Evolutionary conservation across 2,329 filamentous ascomycete genomes (phyloP), one percentile per base, ranked within the genome.

Genomic region (Colletotrichum siamense): DNA sequence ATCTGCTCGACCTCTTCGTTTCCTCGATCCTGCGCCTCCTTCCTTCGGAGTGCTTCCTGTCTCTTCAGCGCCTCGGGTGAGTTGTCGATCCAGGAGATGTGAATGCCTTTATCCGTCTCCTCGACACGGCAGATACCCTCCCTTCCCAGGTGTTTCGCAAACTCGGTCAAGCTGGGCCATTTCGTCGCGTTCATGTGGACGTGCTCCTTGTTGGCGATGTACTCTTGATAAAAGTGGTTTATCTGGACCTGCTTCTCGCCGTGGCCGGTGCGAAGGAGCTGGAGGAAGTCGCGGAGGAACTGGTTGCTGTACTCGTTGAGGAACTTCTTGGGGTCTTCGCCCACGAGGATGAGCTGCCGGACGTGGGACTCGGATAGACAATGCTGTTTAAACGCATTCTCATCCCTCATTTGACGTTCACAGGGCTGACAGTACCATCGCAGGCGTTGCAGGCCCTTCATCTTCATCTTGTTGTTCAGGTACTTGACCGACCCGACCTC

Each of bases 181-280:
- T 94, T 94, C 0, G 97, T 99, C 9, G 95, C 90, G 84, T 98
- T 98, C 94, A 99, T 96, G 83, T 99, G 97, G 10, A 97, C 88
- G 83, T 99, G 96, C 81, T 95, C 91, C 84, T 96, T 96, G 79
- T 96, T 94, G 18, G 92, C 90, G 79, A 99, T 98, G 81, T 98
- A 97, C 82, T 96, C 94, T 83, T 99, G 95, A 85, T 99, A 99
- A 84, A 99, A 99, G 77, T 95, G 93, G 82, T 99, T 99, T 68
- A 96, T 92, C 39, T 96, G 91, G 2, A 99, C 93, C 80, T 92
- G 91, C 85, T 99, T 99, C 85, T 98, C 96, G 78, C 96, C 95
- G 81, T 99, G 97, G 0, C 93, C 92, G 1, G 96, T 98, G 73
- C 92, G 91, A 8, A 99, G 88, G 3, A 97, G 88, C 73, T 92